These are phyloP conservation scores for Eutrema salsugineum DNA, from an alignment of 441 rosid species.

Conservation along the genomic window DNA sequence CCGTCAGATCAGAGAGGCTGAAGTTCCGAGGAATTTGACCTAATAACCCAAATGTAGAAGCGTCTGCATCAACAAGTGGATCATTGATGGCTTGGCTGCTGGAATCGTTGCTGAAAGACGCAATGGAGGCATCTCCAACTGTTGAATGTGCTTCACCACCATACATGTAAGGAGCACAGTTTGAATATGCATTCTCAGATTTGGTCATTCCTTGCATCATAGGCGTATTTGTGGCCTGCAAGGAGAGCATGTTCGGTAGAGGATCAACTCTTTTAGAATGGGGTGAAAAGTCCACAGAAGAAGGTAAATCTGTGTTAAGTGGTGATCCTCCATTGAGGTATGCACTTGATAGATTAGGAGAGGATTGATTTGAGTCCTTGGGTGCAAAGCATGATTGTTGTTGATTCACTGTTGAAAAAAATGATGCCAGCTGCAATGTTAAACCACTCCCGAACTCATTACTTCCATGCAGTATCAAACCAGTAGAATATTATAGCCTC, in stretches of 20 bases:
- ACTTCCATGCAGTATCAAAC: background rate
- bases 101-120: constrained; percentile 74
- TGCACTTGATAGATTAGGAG: constrained; percentile 43
- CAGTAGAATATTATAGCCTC: background rate
- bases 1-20: constrained; percentile 84
- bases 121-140: constrained; percentile 56
- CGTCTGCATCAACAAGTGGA: constrained; percentile 58
- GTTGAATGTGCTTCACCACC: constrained; percentile 60
- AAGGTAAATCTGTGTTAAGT: constrained; percentile 41
- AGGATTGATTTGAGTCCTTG: constrained; percentile 40
- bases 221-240: constrained; percentile 52
- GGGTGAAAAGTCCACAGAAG: constrained; percentile 53
- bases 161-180: constrained; percentile 51
- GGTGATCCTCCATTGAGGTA: constrained; percentile 61
- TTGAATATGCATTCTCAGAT: constrained; percentile 63
- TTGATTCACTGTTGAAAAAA: constrained; percentile 50
- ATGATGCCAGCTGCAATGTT: constrained; percentile 14
- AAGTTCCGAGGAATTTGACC: constrained; percentile 71
- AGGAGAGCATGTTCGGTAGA: constrained; percentile 49
- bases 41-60: constrained; percentile 63
- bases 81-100: constrained; percentile 62
- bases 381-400: constrained; percentile 47
- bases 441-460: background rate
- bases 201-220: constrained; percentile 64
- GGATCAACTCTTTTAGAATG: constrained; percentile 50